phyloP scores from a whole-genome alignment of 176 grass and related monocot species.

The Carex parvula region DNA sequence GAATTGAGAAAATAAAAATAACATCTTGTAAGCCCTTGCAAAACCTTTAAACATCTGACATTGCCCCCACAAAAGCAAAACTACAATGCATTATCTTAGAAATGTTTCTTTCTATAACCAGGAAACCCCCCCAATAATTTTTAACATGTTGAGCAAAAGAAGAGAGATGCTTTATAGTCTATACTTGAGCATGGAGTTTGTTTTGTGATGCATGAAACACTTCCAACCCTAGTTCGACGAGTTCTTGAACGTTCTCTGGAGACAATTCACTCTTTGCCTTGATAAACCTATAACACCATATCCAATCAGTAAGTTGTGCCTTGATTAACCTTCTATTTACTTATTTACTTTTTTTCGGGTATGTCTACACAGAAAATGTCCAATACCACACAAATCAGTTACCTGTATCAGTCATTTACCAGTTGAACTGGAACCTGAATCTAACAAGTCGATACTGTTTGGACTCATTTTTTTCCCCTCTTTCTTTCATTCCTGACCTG shows the following conservation, averaged over 20 bases:
- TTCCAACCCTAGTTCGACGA: slow-evolving; percentile 73
- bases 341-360: not conserved
- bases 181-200: slow-evolving; percentile 94
- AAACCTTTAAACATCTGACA: slow-evolving; percentile 10
- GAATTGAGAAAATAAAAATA: not conserved
- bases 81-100: not conserved
- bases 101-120: not conserved
- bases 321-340: not conserved
- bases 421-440: not conserved
- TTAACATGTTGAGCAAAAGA: slow-evolving; percentile 20
- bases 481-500: not conserved
- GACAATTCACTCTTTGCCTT: slow-evolving; percentile 92
- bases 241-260: slow-evolving; percentile 56
- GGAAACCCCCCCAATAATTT: not conserved
- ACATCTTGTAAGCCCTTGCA: not conserved
- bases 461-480: not conserved
- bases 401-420: not conserved
- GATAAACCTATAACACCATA: slow-evolving; percentile 49
- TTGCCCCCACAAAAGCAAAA: not conserved
- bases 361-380: not conserved
- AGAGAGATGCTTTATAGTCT: slow-evolving; percentile 1
- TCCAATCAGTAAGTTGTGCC: not conserved
- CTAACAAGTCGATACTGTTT: not conserved
- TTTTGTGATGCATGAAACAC: slow-evolving; percentile 79
- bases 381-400: not conserved